These are phyloP conservation scores for Neurospora hispaniola DNA, from an alignment of 495 filamentous ascomycete genomes.

Conservation along the genomic window DNA sequence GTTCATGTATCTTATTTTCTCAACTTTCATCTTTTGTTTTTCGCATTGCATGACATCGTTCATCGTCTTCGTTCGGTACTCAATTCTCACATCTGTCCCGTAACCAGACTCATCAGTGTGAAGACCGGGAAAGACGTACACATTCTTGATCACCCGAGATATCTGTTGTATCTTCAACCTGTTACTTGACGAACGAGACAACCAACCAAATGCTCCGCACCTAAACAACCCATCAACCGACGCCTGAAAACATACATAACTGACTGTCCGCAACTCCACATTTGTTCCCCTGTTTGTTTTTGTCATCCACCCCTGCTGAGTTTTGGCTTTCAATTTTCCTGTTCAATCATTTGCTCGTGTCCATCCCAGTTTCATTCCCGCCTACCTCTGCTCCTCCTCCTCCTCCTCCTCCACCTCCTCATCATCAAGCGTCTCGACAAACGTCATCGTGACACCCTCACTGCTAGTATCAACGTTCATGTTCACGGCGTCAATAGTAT, in stretches of 20 bases:
- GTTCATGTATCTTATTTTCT: neutral
- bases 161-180: neutral
- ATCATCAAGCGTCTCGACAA: constrained; percentile 34
- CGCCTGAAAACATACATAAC: neutral
- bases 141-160: neutral
- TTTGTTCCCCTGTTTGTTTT: neutral
- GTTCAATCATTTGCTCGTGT: neutral
- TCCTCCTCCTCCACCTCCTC: constrained; percentile 23
- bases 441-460: constrained; percentile 40
- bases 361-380: neutral
- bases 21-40: neutral
- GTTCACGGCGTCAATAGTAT: constrained; percentile 34
- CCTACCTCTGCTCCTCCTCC: neutral
- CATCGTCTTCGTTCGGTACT: neutral
- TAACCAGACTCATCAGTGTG: neutral
- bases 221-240: neutral
- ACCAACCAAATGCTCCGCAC: neutral
- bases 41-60: neutral
- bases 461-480: constrained; percentile 33
- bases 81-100: neutral
- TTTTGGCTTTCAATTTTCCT: neutral
- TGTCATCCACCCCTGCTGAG: neutral
- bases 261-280: neutral
- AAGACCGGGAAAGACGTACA: neutral
- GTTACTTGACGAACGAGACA: neutral